These are phyloP conservation scores for Suhomyces kunorum DNA, from an alignment of 1,139 yeast species.

Conservation along the genomic window DNA sequence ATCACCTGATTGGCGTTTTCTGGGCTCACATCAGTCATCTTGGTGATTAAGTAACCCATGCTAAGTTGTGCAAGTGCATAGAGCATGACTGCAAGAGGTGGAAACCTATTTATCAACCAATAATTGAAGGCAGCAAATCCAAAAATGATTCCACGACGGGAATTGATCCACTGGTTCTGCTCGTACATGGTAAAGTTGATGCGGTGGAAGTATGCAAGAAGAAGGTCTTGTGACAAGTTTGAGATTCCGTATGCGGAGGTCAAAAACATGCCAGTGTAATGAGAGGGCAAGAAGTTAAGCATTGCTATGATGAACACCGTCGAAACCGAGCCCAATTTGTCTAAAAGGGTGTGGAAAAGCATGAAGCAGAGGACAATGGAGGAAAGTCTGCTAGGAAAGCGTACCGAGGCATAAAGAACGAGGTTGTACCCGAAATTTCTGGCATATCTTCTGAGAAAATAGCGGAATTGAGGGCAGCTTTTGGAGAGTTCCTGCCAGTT, in stretches of 20 bases:
- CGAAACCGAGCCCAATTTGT: conserved; percentile 48
- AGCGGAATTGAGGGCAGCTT: conserved; percentile 17
- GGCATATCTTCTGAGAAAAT: conserved; percentile 17
- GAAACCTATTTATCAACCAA: conserved; percentile 39
- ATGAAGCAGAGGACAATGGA: conserved; percentile 40
- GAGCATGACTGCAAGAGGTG: conserved; percentile 49
- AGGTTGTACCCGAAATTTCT: conserved; percentile 15
- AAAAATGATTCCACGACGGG: conserved; percentile 58
- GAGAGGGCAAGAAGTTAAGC: conserved; percentile 36
- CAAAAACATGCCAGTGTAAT: conserved; percentile 37
- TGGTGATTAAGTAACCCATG: conserved; percentile 56
- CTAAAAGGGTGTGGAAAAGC: conserved; percentile 47
- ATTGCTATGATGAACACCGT: conserved; percentile 38
- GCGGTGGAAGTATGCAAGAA: conserved; percentile 53
- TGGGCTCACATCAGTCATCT: conserved; percentile 57
- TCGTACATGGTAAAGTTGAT: conserved; percentile 50
- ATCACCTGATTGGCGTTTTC: conserved; percentile 23
- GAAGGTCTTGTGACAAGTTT: conserved; percentile 46
- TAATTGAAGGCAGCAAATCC: conserved; percentile 60
- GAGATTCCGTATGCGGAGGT: conserved; percentile 50
- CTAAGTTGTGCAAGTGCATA: conserved; percentile 59
- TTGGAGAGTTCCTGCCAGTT: conserved; percentile 13
- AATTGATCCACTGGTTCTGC: conserved; percentile 51
- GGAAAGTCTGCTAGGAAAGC: conserved; percentile 40
- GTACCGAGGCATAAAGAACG: conserved; percentile 14